phyloP scores from a whole-genome alignment of 768 basidiomycete genomes.

The Phaffia tasmanica region DNA sequence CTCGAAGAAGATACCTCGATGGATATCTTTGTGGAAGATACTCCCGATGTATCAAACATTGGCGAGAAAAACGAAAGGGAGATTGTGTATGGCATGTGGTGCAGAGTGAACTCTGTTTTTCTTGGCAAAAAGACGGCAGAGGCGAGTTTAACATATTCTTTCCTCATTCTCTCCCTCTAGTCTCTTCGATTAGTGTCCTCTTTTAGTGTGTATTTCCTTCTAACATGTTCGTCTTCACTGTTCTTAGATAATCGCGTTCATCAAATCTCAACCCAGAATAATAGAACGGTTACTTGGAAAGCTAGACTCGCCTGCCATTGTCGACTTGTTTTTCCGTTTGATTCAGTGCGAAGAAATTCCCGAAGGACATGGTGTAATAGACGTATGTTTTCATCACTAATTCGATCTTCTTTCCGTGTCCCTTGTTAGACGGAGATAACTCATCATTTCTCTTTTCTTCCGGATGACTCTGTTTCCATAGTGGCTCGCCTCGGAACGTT shows the following conservation, averaged over 20 bases:
- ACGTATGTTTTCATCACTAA: constrained; percentile 51
- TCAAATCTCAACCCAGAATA: constrained; percentile 67
- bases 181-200: not conserved
- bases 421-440: constrained; percentile 33
- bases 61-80: constrained; percentile 43
- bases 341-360: constrained; percentile 80
- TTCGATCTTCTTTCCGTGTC: constrained; percentile 28
- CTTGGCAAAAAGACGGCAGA: constrained; percentile 78
- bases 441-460: not conserved
- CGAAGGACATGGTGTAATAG: constrained; percentile 67
- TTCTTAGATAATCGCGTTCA: constrained; percentile 80
- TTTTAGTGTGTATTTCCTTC: not conserved
- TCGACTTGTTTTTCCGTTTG: constrained; percentile 80
- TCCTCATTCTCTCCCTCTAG: not conserved
- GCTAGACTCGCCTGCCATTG: constrained; percentile 78
- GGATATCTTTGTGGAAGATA: constrained; percentile 67
- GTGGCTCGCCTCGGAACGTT: constrained; percentile 78
- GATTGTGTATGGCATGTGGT: constrained; percentile 81
- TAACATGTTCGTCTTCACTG: not conserved
- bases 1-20: constrained; percentile 40
- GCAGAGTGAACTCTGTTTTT: constrained; percentile 83
- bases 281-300: constrained; percentile 72
- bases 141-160: constrained; percentile 44
- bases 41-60: constrained; percentile 48
- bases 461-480: constrained; percentile 38